A percentile compares a stretch with the other conserved stretches of the same genome.
Conservation (phyloP, 257 asterid species). For the Datura wrightii region DNA sequence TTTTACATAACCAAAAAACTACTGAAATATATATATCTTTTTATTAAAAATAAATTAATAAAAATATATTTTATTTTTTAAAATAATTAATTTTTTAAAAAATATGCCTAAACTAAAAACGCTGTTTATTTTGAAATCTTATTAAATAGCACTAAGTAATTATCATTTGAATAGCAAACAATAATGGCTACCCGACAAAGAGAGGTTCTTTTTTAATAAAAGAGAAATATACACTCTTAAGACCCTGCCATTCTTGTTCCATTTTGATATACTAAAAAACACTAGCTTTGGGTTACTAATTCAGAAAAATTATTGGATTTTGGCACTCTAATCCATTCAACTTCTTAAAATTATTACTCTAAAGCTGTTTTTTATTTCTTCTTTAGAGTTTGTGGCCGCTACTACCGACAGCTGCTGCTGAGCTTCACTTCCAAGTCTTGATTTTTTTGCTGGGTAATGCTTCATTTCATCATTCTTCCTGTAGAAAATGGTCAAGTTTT, state of each 20-base stretch:
- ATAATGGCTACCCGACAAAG: background rate
- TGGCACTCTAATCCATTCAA: background rate
- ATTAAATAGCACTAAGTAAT: background rate
- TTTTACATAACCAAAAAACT: too few relatives aligned
- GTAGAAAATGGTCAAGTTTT: background rate
- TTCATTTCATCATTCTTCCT: background rate
- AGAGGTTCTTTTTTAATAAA: background rate
- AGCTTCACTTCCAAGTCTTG: background rate
- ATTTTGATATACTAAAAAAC: background rate
- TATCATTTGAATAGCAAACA: background rate
- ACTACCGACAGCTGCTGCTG: background rate
- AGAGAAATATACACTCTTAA: background rate
- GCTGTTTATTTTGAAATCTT: too few relatives aligned
- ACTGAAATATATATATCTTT: too few relatives aligned
- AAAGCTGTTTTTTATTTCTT: background rate
- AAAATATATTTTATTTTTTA: too few relatives aligned
- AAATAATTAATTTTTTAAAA: too few relatives aligned
- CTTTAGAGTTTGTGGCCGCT: background rate
- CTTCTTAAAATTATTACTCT: background rate
- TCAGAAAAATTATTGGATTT: background rate
- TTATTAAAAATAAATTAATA: too few relatives aligned
- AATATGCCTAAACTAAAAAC: too few relatives aligned
- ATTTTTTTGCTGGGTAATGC: background rate
- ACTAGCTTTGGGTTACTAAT: background rate
- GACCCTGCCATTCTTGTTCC: background rate